Conservation (phyloP, 345 rosid species). For the Syzygium grande region DNA sequence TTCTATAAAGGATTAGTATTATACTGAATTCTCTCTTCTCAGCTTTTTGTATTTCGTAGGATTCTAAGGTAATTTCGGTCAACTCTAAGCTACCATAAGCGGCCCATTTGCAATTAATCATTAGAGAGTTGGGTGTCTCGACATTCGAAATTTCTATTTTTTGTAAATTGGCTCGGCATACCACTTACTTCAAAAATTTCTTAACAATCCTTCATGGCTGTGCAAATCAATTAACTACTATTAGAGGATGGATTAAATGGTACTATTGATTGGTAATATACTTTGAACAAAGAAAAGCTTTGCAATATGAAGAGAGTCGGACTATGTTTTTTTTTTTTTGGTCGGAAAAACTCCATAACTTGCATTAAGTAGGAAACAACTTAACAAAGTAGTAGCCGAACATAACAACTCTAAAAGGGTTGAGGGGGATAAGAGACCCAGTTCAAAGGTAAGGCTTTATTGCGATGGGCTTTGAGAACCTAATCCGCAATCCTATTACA, state of each 20-base stretch:
- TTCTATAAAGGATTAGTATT: neutral
- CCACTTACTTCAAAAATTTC: neutral
- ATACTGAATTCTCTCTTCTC: neutral
- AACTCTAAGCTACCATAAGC: neutral
- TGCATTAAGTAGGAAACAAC: no score
- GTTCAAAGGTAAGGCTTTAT: no score
- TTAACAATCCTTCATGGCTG: neutral
- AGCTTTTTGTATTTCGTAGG: neutral
- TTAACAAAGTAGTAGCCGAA: no score
- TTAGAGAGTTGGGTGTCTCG: neutral
- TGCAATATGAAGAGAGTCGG: no score
- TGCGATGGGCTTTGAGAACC: no score
- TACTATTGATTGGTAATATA: neutral
- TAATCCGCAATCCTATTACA: no score
- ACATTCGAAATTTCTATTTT: neutral
- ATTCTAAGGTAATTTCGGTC: neutral
- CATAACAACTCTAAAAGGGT: no score
- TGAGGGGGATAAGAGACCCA: no score
- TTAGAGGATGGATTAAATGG: neutral
- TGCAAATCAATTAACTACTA: neutral
- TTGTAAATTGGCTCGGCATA: neutral
- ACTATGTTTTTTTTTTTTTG: no score
- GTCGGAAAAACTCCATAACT: no score
- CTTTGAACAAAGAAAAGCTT: neutral
- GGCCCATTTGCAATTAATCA: neutral